Conservation (phyloP, 805 yeast species). For the Komagataella pseudopastoris region DNA sequence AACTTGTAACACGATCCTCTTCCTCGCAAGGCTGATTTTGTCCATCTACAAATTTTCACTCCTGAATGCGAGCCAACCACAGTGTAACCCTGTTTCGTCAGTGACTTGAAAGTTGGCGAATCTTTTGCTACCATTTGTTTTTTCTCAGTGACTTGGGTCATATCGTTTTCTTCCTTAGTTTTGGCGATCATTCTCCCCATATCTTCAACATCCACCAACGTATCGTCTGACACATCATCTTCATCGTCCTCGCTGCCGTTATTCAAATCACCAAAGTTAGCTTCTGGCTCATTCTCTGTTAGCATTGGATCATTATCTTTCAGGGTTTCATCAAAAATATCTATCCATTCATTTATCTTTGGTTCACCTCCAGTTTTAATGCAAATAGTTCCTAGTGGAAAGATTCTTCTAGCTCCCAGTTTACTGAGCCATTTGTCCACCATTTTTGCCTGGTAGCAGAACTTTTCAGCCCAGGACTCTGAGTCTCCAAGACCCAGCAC, state of each 20-base stretch:
- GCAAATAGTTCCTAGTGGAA: constrained; percentile 76
- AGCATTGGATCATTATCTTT: constrained; percentile 57
- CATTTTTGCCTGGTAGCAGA: constrained; percentile 72
- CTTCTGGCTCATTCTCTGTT: constrained; percentile 5
- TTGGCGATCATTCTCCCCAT: constrained; percentile 48
- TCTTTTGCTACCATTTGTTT: constrained; percentile 85
- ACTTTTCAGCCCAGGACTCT: constrained; percentile 74
- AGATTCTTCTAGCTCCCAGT: constrained; percentile 76
- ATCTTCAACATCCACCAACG: constrained; percentile 76
- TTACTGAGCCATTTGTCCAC: constrained; percentile 69
- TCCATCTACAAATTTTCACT: constrained; percentile 92
- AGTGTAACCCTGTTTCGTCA: constrained; percentile 89
- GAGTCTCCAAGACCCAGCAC: constrained; percentile 83
- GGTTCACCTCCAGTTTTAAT: constrained; percentile 54
- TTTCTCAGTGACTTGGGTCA: constrained; percentile 3
- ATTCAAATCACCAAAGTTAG: constrained; percentile 6
- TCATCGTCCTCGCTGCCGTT: constrained; percentile 5
- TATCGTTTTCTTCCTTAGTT: constrained; percentile 13
- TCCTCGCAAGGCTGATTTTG: constrained; percentile 86
- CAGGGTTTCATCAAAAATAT: constrained; percentile 43
- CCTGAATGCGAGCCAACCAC: constrained; percentile 93
- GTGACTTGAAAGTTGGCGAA: constrained; percentile 77
- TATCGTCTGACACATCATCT: constrained; percentile 21
- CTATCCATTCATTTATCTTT: constrained; percentile 54
- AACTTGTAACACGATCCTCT: constrained; percentile 90